Percentiles rank a stretch among this genome's conserved stretches.
Evolutionary conservation across 2,329 filamentous ascomycete species (phyloP).

Genomic region (Periconia digitata): DNA sequence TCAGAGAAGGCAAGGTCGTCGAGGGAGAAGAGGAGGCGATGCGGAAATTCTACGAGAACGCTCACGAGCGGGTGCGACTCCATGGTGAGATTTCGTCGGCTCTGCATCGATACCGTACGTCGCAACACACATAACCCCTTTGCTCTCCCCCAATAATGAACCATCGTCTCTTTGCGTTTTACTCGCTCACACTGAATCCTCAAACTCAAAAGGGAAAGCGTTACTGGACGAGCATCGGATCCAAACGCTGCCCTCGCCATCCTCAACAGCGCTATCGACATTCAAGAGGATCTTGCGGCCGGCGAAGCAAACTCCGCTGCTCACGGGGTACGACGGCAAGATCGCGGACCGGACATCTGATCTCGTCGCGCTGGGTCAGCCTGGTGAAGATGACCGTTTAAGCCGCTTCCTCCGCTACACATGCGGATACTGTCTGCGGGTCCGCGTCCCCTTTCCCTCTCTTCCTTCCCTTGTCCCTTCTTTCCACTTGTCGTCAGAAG

Average conservation of each 20-base stretch:
- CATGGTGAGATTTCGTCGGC: not conserved
- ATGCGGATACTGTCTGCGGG: conserved; percentile 1
- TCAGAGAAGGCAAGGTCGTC: not conserved
- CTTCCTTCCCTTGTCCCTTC: too few relatives aligned
- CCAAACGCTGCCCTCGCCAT: not conserved
- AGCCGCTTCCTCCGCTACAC: conserved; percentile 1
- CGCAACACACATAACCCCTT: not conserved
- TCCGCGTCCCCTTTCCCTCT: too few relatives aligned
- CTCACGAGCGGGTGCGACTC: not conserved
- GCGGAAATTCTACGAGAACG: not conserved
- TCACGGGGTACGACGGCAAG: conserved; percentile 1
- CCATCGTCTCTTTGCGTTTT: too few relatives aligned
- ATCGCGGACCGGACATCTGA: not conserved
- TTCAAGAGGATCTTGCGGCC: not conserved
- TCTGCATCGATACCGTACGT: conserved; percentile 5
- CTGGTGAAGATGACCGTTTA: conserved; percentile 1
- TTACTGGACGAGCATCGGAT: conserved; percentile 1
- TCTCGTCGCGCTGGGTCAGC: not conserved
- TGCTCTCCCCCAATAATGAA: too few relatives aligned
- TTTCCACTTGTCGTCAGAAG: too few relatives aligned
- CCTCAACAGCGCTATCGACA: not conserved
- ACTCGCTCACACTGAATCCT: not conserved
- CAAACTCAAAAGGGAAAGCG: not conserved
- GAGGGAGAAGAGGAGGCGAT: not conserved
- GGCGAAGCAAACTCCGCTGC: not conserved